A percentile compares a stretch with the other conserved stretches of the same genome.
phyloP scores from a whole-genome alignment of 768 basidiomycete species.

The Tricholomella constricta region DNA sequence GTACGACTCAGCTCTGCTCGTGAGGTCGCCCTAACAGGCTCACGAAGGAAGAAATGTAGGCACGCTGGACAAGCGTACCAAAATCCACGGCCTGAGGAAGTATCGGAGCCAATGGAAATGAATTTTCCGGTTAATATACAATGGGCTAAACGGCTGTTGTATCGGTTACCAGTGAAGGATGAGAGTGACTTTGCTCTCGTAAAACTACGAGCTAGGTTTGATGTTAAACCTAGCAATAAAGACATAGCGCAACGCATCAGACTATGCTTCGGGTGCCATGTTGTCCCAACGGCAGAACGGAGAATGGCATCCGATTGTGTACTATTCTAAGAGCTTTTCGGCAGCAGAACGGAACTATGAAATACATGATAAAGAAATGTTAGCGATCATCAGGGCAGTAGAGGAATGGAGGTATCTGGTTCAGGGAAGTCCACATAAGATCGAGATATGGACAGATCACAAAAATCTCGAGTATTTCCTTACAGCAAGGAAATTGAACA shows the following conservation, averaged over 20 bases:
- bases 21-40: conserved; percentile 35
- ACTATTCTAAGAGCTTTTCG: neutral
- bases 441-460: neutral
- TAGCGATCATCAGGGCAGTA: neutral
- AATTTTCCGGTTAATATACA: too few species aligned
- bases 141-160: too few species aligned
- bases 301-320: neutral
- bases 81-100: too few species aligned
- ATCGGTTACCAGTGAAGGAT: too few species aligned
- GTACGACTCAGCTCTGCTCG: too few species aligned
- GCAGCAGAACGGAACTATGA: neutral
- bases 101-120: conserved; percentile 41
- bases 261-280: neutral
- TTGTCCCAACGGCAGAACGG: neutral
- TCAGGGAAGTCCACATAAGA: too few species aligned
- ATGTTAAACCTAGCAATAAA: neutral
- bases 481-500: neutral
- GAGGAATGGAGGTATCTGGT: neutral
- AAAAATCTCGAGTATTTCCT: too few species aligned
- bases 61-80: too few species aligned
- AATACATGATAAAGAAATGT: neutral
- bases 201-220: neutral
- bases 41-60: too few species aligned
- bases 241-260: neutral
- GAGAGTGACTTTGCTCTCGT: too few species aligned